Evolutionary conservation across 1,139 yeast species (phyloP).

Genomic region (Hyphopichia buzzinii): DNA sequence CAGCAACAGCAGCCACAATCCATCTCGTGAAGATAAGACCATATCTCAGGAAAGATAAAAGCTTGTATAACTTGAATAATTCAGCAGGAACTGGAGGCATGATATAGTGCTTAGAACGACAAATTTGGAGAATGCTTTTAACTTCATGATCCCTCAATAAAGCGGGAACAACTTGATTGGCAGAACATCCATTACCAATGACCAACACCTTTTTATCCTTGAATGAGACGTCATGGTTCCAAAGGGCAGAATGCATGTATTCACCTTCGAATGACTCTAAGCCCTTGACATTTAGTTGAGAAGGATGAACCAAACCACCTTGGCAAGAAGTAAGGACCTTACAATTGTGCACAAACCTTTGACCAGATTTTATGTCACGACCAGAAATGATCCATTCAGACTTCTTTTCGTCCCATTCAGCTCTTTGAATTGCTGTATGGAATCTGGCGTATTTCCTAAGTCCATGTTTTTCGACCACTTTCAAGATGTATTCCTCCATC

Average conservation of each 20-base stretch:
- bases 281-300: constrained; percentile 30
- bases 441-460: constrained; percentile 30
- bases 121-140: constrained; percentile 30
- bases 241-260: constrained; percentile 49
- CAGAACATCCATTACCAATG: constrained; percentile 47
- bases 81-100: constrained; percentile 37
- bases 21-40: constrained; percentile 29
- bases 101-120: constrained; percentile 38
- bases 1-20: constrained; percentile 30
- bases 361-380: constrained; percentile 35
- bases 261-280: constrained; percentile 42
- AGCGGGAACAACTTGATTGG: constrained; percentile 40
- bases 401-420: constrained; percentile 28
- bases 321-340: constrained; percentile 31
- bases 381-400: constrained; percentile 39
- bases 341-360: constrained; percentile 22
- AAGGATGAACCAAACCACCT: constrained; percentile 42
- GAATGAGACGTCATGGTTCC: constrained; percentile 42
- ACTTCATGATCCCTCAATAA: constrained; percentile 29
- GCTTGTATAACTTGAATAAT: constrained; percentile 20
- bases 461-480: constrained; percentile 35
- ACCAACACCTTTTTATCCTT: constrained; percentile 34
- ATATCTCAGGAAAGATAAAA: constrained; percentile 23
- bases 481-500: constrained; percentile 44
- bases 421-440: constrained; percentile 25